Evolutionary conservation across 352 stramenopile species (phyloP), one percentile per base, ranked within the genome.

Genomic region (Globisporangium perplexum): DNA sequence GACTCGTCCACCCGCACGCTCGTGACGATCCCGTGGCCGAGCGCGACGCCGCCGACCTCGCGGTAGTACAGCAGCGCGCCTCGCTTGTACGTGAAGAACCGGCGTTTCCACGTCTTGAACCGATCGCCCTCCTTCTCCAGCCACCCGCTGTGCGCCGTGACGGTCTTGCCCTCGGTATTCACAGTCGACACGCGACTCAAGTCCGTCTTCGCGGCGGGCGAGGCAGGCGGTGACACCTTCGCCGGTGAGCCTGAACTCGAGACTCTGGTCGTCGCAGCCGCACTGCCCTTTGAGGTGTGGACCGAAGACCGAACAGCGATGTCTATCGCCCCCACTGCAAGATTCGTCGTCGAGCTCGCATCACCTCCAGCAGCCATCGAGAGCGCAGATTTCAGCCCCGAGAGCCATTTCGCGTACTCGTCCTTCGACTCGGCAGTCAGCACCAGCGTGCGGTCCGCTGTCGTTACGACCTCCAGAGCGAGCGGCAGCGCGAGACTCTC

Each of bases 71-170:
- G 86, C 46, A 91, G 61, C 18, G 74, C 72, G 8, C 72, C 73
- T 20, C 83, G 83, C 47, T 84, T 82, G 50, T 88, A 59, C 11
- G 77, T 86, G 39, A 92, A 92, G 53, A 82, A 92, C 3, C 79
- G 71, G 18, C 57, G 61, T 59, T 89, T 92, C 82, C 82, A 92
- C 7, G 71, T 90, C 71, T 86, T 89, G 59, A 89, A 86, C 2
- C 63, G 67, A 31, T 80, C 72, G 0, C 82, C 79, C 68, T 92
- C 82, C 50, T 89, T 90, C 58, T 87, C 71, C 20, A 92, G 65
- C 78, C 79, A 92, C 1, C 82, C 82, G 57, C 71, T 88, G 52
- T 79, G 65, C 14, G 57, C 57, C 28, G 53, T 42, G 12, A 52
- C 56, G 1, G 38, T 38, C 51, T 68, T 69, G 11, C 62, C 56